Conservation (phyloP, 352 stramenopile genomes). For the Globisporangium orthogonon region DNA sequence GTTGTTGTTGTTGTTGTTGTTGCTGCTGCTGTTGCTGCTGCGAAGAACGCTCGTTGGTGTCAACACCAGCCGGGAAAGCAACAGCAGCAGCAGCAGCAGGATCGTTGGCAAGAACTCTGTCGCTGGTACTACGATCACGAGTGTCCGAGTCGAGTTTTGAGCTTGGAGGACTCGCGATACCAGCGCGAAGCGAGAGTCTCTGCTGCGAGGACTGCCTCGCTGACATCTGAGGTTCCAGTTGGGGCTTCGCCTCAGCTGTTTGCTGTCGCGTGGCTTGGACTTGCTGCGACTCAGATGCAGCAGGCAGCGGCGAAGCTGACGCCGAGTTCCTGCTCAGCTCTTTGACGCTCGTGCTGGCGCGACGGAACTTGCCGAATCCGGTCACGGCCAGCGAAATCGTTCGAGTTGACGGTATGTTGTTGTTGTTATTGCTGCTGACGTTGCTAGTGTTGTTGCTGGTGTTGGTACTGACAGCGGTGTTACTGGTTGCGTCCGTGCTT, state of each 20-base stretch:
- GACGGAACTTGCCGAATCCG: slow-evolving; percentile 49
- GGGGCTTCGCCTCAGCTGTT: neutral
- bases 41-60: neutral
- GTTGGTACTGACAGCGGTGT: neutral
- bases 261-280: neutral
- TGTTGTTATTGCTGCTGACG: neutral
- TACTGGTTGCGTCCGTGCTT: neutral
- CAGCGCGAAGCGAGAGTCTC: neutral
- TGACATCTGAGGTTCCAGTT: neutral
- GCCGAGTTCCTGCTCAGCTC: neutral
- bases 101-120: neutral
- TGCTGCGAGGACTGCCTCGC: neutral
- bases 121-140: neutral
- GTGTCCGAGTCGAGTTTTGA: neutral
- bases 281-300: neutral
- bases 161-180: neutral
- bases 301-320: neutral
- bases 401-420: neutral
- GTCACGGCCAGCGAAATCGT: slow-evolving; percentile 7
- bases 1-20: too few relatives aligned
- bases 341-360: slow-evolving; percentile 19
- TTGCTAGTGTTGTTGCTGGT: neutral
- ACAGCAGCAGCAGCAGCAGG: neutral
- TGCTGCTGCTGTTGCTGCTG: neutral
- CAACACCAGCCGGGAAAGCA: too few relatives aligned